Conservation (phyloP, 2,329 filamentous ascomycete species). For the Lachnellula subtilissima region DNA sequence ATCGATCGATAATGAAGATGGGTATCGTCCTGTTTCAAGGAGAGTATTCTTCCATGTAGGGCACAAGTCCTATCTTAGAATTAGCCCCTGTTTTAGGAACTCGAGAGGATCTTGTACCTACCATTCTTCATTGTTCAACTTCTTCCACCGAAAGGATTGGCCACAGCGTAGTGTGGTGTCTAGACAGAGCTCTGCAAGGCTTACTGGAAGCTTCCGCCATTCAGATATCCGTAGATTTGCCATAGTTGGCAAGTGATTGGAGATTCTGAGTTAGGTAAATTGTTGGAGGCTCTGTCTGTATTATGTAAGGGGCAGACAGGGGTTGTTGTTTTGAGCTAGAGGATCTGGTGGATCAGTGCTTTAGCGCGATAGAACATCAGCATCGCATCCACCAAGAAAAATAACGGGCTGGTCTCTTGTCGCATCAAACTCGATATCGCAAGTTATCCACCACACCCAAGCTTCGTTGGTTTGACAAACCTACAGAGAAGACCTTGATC, state of each 20-base stretch:
- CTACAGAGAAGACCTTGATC: neutral
- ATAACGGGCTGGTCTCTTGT: neutral
- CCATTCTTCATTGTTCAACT: conserved; percentile 81
- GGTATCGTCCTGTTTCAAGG: conserved; percentile 73
- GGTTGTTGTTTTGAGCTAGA: no score
- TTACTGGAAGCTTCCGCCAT: conserved; percentile 84
- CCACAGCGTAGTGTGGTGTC: conserved; percentile 92
- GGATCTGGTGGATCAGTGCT: neutral
- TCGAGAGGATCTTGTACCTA: conserved; percentile 32
- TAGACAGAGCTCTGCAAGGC: conserved; percentile 80
- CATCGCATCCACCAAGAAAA: neutral
- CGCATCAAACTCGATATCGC: no score
- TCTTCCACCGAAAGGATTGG: conserved; percentile 94
- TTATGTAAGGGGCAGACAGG: no score
- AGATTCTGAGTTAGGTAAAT: neutral
- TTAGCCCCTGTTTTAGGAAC: conserved; percentile 17
- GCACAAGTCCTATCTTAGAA: conserved; percentile 62
- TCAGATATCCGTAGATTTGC: conserved; percentile 51
- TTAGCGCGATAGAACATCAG: neutral
- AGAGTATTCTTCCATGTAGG: conserved; percentile 78
- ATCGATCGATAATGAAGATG: conserved; percentile 76
- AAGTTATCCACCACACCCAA: neutral
- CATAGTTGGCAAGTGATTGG: conserved; percentile 16
- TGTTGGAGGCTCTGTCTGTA: neutral
- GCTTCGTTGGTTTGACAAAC: neutral